These are phyloP conservation scores for Conoideocrella luteorostrata DNA, from an alignment of 2,329 filamentous ascomycete species.

Conservation along the genomic window DNA sequence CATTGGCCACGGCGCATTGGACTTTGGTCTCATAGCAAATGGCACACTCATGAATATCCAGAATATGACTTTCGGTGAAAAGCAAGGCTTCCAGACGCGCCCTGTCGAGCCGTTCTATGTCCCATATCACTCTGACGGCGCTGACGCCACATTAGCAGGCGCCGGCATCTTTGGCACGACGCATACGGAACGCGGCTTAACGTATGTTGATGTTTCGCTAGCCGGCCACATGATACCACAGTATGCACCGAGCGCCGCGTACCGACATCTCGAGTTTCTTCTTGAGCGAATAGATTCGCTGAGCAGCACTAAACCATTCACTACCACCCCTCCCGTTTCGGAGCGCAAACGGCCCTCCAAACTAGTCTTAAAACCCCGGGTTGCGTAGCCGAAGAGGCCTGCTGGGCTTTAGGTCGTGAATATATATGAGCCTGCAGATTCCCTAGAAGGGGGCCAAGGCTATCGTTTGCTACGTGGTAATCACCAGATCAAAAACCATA, in stretches of 20 bases:
- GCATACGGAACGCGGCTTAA: slow-evolving; percentile 71
- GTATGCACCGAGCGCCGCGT: slow-evolving; percentile 62
- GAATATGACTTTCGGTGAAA: slow-evolving; percentile 74
- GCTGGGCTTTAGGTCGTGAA: no score
- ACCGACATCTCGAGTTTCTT: slow-evolving; percentile 67
- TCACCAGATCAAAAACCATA: no score
- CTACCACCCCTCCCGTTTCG: no score
- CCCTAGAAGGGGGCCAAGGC: no score
- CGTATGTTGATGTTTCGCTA: slow-evolving; percentile 57
- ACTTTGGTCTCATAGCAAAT: slow-evolving; percentile 61
- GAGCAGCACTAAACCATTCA: slow-evolving; percentile 31
- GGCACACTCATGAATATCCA: slow-evolving; percentile 70
- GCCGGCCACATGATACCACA: slow-evolving; percentile 64
- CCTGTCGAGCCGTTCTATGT: slow-evolving; percentile 62
- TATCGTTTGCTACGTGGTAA: no score
- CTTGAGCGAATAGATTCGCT: slow-evolving; percentile 61
- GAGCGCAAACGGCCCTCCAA: no score
- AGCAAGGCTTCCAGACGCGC: slow-evolving; percentile 58
- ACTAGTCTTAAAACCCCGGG: no score
- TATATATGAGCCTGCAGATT: no score
- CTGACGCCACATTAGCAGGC: slow-evolving; percentile 40
- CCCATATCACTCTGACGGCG: slow-evolving; percentile 30
- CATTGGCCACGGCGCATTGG: slow-evolving; percentile 65
- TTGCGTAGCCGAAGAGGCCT: no score
- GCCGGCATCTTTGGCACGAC: slow-evolving; percentile 62